Conservation (phyloP, 257 asterid genomes). For the Ligustrum vulgare region DNA sequence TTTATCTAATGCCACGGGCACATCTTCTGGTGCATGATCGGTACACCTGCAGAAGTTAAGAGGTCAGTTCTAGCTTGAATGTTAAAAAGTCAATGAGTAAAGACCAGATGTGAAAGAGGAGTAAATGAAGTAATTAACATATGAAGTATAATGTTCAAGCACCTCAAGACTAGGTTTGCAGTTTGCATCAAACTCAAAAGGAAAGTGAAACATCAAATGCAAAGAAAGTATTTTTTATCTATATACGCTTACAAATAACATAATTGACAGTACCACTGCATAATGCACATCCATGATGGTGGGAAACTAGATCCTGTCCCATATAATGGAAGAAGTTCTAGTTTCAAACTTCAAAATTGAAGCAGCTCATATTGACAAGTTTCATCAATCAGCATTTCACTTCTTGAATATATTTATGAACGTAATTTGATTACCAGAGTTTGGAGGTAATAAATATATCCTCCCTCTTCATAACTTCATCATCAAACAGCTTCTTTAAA, state of each 20-base stretch:
- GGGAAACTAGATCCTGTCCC: neutral
- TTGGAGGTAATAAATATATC: conserved; percentile 85
- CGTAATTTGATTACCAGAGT: conserved; percentile 57
- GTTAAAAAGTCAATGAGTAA: neutral
- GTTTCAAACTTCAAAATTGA: neutral
- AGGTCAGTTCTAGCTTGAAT: neutral
- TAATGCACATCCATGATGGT: neutral
- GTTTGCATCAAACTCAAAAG: neutral
- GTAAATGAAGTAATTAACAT: neutral
- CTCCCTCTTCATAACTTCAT: conserved; percentile 74
- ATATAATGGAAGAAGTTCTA: neutral
- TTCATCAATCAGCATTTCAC: neutral
- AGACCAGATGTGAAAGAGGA: neutral
- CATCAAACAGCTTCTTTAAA: conserved; percentile 70
- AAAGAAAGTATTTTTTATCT: conserved; percentile 19
- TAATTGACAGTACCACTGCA: neutral
- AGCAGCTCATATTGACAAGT: neutral
- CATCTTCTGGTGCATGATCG: conserved; percentile 78
- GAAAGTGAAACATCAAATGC: neutral
- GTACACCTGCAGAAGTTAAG: conserved; percentile 43
- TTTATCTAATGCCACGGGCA: conserved; percentile 49
- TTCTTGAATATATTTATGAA: neutral
- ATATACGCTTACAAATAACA: too few species aligned
- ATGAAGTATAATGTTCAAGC: too few species aligned
- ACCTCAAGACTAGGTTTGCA: neutral